Base-by-base conservation (phyloP, 176 grass and related monocot genomes). In the Themeda triandra region DNA sequence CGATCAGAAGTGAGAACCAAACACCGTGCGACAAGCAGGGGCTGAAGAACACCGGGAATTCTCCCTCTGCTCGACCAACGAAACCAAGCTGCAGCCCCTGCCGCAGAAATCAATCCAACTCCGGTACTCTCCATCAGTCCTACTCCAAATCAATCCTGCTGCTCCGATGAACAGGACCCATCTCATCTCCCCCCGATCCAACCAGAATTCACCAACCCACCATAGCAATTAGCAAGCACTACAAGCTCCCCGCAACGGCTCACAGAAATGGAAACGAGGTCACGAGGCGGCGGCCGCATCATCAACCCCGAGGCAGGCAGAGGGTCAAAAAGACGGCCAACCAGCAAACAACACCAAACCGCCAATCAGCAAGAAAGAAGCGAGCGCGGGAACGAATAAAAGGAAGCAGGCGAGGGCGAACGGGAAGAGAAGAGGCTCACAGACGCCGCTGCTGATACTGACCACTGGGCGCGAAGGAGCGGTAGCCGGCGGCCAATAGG, bases 401-500 rank as follows among this genome's bases (percentile, higher is more conserved):
- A 65, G 71, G 9, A 21, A 36, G 59, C 32, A 28, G 69, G 12
- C 36, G n/a, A 69, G 42, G 46, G 73, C 17, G 8, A 19, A 23
- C 45, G 45, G 46, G 31, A 10, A 7, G 7, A 6, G 12, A 24
- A 29, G 63, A 23, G 44, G 65, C 10, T 25, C 40, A 14, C 40
- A 14, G 63, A n/a, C 39, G 63, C 6, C 45, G 73, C n/a, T 64
- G 28, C 32, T 19, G 63, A 10, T 62, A 79, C 88, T 83, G 88
- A 90, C 84, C 84, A 74, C 48, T 85, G 82, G 76, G 59, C 33
- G 73, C 5, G 60, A 67, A 63, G 86, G 58, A 33, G 53, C 66
- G 39, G 80, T 3, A 63, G 49, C 81, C 65, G 48, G 72, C 88
- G 68, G 80, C 88, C 88, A 90, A 87, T 90, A 59, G 82, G 54